These are phyloP conservation scores for Hylodesmum podocarpum DNA, from an alignment of 306 rosid species.

Conservation along the genomic window DNA sequence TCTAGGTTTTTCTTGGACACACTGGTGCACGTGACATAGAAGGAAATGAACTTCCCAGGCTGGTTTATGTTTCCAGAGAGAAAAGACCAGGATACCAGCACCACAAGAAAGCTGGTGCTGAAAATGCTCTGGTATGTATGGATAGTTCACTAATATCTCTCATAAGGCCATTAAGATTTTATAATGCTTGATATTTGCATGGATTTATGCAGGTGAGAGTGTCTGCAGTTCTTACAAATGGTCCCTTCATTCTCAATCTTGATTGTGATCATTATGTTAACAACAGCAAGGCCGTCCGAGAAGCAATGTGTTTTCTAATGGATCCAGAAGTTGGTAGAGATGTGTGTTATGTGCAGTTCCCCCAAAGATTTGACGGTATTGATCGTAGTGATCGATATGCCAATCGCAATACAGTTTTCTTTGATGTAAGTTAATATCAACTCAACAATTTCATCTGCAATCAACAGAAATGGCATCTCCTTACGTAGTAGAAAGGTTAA, in stretches of 20 bases:
- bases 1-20: conserved; percentile 88
- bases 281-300: conserved; percentile 94
- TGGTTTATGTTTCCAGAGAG: conserved; percentile 98
- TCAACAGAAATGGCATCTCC: background rate
- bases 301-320: conserved; percentile 99
- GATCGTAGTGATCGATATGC: conserved; percentile 99
- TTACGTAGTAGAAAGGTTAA: background rate
- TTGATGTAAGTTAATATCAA: conserved; percentile 73
- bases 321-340: conserved; percentile 87
- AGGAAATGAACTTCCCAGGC: conserved; percentile 87
- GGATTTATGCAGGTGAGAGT: conserved; percentile 72
- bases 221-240: conserved; percentile 96
- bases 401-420: conserved; percentile 94
- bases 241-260: conserved; percentile 95
- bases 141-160: conserved; percentile 3
- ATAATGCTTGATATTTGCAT: conserved; percentile 31
- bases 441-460: background rate
- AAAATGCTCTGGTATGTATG: conserved; percentile 81
- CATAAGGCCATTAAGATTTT: conserved; percentile 18
- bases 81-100: conserved; percentile 98
- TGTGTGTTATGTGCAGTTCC: conserved; percentile 90
- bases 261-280: conserved; percentile 97
- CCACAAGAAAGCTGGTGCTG: conserved; percentile 99
- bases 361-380: conserved; percentile 98
- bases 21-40: conserved; percentile 81